Base-by-base conservation (phyloP, 768 basidiomycete species). In the Tephrocybe sp. region DNA sequence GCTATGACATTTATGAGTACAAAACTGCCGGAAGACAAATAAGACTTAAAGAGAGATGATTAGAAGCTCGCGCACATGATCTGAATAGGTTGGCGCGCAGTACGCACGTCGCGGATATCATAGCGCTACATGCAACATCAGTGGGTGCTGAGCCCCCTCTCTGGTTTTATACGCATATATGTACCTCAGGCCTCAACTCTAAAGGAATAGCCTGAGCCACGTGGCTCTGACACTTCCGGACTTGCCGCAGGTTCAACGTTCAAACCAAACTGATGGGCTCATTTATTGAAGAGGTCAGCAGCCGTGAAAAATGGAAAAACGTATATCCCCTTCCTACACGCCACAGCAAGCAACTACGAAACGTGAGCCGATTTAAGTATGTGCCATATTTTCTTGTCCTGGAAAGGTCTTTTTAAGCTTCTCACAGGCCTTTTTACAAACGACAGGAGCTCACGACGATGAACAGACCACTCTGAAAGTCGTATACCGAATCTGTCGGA, bases 401-500 rank as follows among this genome's bases (percentile, higher is more conserved):
- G 13, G 15, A 24, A 6, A 7, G 25, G 8, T 34, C 31, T 18
- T 16, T 37, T 39, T 21, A 7, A 22, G 19, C 27, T 21, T 8
- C n/a, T n/a, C n/a, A n/a, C 27, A 48, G 9, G 18, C 25, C 15
- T 35, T 15, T 16, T 4, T 49, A 12, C 34, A 28, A 32, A 39
- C 30, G 35, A 26, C 47, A 42, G 13, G 16, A 44, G 22, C 34
- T 49, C 37, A 41, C 34, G 31, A 42, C 24, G 28, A 41, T 18
- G 38, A 34, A 52, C 21, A 19, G 15, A 38, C 30, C 5, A 5
- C 42, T 43, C 22, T 27, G 21, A n/a, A 37, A 21, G 36, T 25
- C 34, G 42, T 31, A 40, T 37, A 60, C 66, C 67, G 64, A 64
- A 52, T 57, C 53, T 55, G 51, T 64, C 67, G 68, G 69, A 65